Percentiles rank a stretch among this genome's conserved stretches.
phyloP scores from a whole-genome alignment of 257 asterid genomes.

The Gentiana macrophylla region DNA sequence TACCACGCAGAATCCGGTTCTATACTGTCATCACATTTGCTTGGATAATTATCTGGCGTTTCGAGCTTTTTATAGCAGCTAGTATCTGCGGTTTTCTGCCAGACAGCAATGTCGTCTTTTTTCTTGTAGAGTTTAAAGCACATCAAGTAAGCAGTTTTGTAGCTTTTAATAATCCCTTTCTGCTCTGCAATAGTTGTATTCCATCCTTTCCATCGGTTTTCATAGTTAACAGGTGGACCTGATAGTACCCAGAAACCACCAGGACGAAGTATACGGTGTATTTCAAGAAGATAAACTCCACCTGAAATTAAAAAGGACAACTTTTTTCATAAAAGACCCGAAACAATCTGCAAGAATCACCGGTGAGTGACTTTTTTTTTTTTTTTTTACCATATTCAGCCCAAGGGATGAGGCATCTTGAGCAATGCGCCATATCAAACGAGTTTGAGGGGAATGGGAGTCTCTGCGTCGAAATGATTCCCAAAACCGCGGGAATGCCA shows the following conservation, averaged over 20 bases:
- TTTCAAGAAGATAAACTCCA: constrained; percentile 65
- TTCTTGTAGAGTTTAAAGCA: constrained; percentile 82
- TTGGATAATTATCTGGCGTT: constrained; percentile 60
- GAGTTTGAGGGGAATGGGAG: constrained; percentile 38
- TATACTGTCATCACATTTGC: constrained; percentile 83
- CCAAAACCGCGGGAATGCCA: constrained; percentile 91
- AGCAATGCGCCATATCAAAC: no score
- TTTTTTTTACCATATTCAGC: constrained; percentile 72
- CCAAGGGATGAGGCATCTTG: constrained; percentile 31
- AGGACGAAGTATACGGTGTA: constrained; percentile 40
- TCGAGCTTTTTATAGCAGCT: constrained; percentile 81
- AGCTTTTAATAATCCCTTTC: constrained; percentile 73
- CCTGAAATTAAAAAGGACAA: constrained; percentile 38
- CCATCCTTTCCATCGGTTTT: constrained; percentile 66
- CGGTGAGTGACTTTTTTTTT: no score
- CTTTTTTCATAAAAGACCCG: background rate
- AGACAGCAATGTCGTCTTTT: constrained; percentile 91
- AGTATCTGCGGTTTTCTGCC: constrained; percentile 63
- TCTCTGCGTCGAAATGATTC: constrained; percentile 92
- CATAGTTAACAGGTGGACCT: constrained; percentile 92
- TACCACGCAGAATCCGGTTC: constrained; percentile 98
- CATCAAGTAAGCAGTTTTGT: constrained; percentile 20
- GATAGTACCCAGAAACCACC: constrained; percentile 99
- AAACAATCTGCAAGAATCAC: background rate
- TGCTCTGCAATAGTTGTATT: constrained; percentile 37